Evolutionary conservation across 1,284 basidiomycete species (phyloP).

Genomic region (Mycena sp.): DNA sequence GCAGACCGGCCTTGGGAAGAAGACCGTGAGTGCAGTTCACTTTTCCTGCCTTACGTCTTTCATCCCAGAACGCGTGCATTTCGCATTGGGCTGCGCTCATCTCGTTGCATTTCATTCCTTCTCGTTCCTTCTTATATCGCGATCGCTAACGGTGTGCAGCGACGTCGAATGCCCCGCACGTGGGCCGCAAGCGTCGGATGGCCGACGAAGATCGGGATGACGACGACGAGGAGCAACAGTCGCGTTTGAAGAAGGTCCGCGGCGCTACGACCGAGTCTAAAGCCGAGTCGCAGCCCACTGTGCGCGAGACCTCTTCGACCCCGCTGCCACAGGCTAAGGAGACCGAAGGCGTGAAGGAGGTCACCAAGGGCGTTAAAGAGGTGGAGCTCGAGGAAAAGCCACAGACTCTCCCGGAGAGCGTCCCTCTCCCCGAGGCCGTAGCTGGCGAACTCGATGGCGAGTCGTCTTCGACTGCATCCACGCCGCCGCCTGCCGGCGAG

Average conservation of each 20-base stretch:
- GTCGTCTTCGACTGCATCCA: constrained; percentile 22
- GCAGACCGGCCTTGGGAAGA: constrained; percentile 79
- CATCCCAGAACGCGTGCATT: constrained; percentile 18
- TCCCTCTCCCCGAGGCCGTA: constrained; percentile 63
- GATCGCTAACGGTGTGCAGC: constrained; percentile 50
- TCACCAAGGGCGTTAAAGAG: constrained; percentile 74
- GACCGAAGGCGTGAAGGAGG: constrained; percentile 68
- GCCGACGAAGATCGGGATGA: constrained; percentile 59
- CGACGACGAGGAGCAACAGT: constrained; percentile 53
- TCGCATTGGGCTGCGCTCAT: not conserved
- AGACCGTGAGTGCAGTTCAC: constrained; percentile 62
- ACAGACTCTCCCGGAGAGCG: constrained; percentile 49
- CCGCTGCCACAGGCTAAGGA: constrained; percentile 41
- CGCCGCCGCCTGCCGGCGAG: constrained; percentile 20
- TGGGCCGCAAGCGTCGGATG: constrained; percentile 70
- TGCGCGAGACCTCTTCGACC: constrained; percentile 30
- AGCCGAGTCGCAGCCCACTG: constrained; percentile 27
- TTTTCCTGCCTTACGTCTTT: constrained; percentile 27
- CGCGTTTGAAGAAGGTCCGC: constrained; percentile 57
- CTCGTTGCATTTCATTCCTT: constrained; percentile 28
- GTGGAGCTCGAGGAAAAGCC: constrained; percentile 65
- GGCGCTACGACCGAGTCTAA: constrained; percentile 35
- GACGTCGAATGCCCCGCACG: constrained; percentile 76
- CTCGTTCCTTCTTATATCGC: constrained; percentile 26
- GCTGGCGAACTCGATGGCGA: constrained; percentile 41